Evolutionary conservation across 306 rosid species (phyloP).

Genomic region (Cyclanthera cordifolia): DNA sequence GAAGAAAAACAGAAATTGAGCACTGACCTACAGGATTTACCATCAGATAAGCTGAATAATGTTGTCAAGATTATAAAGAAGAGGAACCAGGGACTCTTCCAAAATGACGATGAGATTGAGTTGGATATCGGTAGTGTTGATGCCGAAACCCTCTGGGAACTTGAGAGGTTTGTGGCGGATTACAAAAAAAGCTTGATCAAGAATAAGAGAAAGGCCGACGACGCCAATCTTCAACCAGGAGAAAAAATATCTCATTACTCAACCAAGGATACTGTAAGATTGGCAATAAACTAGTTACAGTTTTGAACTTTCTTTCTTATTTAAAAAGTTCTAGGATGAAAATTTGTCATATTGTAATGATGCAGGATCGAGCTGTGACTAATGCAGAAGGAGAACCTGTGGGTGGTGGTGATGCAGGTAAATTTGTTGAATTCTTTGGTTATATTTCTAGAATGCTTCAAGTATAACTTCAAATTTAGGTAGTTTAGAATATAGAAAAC

Average conservation of each 20-base stretch:
- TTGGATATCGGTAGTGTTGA: slow-evolving; percentile 80
- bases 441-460: neutral
- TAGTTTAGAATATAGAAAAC: neutral
- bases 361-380: slow-evolving; percentile 31
- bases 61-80: slow-evolving; percentile 71
- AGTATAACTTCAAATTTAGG: neutral
- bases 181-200: slow-evolving; percentile 69
- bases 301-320: neutral
- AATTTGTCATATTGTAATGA: neutral
- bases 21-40: slow-evolving; percentile 56
- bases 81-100: slow-evolving; percentile 52
- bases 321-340: neutral
- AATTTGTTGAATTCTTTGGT: neutral
- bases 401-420: slow-evolving; percentile 51
- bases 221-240: slow-evolving; percentile 32
- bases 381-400: slow-evolving; percentile 16
- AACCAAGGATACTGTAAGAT: slow-evolving; percentile 6
- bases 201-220: slow-evolving; percentile 56
- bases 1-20: slow-evolving; percentile 83
- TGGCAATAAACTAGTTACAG: neutral
- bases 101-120: slow-evolving; percentile 87
- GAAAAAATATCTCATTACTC: slow-evolving; percentile 17
- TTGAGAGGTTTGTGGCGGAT: slow-evolving; percentile 72
- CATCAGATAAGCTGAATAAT: slow-evolving; percentile 63
- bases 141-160: slow-evolving; percentile 89